A percentile compares a stretch with the other conserved stretches of the same genome.
phyloP scores from a whole-genome alignment of 441 rosid genomes.

The Erodium chrysanthum region DNA sequence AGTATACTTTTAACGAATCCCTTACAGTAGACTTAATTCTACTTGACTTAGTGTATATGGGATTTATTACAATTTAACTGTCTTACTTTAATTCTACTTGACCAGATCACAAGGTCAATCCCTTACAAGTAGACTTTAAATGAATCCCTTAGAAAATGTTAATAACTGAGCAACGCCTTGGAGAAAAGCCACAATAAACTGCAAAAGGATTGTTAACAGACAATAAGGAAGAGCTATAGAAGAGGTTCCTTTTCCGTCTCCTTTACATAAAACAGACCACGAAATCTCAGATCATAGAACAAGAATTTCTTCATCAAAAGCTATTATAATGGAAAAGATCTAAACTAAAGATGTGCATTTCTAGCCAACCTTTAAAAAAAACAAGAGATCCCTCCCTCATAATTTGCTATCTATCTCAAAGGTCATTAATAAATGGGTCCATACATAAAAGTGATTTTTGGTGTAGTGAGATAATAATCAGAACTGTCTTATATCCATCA shows the following conservation, averaged over 20 bases:
- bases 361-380: background rate
- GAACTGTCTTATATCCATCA: background rate
- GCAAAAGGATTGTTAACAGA: background rate
- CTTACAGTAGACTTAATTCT: no score
- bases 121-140: no score
- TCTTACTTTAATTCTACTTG: no score
- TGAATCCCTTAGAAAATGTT: background rate
- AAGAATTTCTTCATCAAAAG: background rate
- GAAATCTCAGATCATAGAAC: background rate
- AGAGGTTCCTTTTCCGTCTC: background rate
- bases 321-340: background rate
- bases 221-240: background rate
- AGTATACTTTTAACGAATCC: no score
- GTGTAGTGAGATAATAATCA: background rate
- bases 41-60: no score
- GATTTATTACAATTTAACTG: no score
- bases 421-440: conserved; percentile 4
- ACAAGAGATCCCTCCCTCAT: background rate
- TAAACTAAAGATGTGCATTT: background rate
- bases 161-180: background rate
- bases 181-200: background rate
- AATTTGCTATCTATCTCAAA: background rate
- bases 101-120: no score
- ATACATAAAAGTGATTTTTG: background rate
- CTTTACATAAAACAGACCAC: background rate